These are phyloP conservation scores for Stereum hirsutum DNA, from an alignment of 1,284 basidiomycete species.

Conservation along the genomic window DNA sequence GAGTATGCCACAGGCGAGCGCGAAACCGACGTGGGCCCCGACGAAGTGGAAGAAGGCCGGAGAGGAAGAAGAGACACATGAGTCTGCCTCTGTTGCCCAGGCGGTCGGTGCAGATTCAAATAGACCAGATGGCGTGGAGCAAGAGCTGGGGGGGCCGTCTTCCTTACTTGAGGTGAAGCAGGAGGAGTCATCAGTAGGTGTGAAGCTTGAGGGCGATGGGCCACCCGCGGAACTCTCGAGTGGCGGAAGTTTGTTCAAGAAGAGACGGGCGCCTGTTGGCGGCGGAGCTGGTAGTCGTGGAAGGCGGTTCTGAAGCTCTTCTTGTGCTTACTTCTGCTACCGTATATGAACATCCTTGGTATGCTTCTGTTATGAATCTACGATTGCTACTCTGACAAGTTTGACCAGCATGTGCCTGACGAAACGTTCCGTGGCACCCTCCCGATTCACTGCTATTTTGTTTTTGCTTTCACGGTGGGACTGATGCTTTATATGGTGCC, in stretches of 20 bases:
- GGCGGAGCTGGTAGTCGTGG: slow-evolving; percentile 20
- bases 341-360: too few relatives aligned
- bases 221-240: slow-evolving; percentile 12
- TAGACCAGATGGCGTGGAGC: slow-evolving; percentile 4
- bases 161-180: slow-evolving; percentile 10
- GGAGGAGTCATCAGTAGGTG: slow-evolving; percentile 9
- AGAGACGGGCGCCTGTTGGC: slow-evolving; percentile 28
- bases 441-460: too few relatives aligned
- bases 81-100: neutral
- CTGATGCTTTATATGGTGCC: too few relatives aligned
- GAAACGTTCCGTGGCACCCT: too few relatives aligned
- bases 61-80: slow-evolving; percentile 6
- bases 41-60: slow-evolving; percentile 28
- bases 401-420: too few relatives aligned
- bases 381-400: too few relatives aligned
- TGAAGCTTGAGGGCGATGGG: slow-evolving; percentile 1
- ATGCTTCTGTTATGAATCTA: too few relatives aligned
- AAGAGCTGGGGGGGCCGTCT: neutral
- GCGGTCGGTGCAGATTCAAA: neutral
- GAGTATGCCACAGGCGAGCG: slow-evolving; percentile 10
- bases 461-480: too few relatives aligned
- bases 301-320: slow-evolving; percentile 15
- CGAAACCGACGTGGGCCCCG: slow-evolving; percentile 26
- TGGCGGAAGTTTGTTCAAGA: slow-evolving; percentile 32
- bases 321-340: too few relatives aligned